phyloP scores from a whole-genome alignment of 129 eudicot genomes.

The Artemisia tridentata region DNA sequence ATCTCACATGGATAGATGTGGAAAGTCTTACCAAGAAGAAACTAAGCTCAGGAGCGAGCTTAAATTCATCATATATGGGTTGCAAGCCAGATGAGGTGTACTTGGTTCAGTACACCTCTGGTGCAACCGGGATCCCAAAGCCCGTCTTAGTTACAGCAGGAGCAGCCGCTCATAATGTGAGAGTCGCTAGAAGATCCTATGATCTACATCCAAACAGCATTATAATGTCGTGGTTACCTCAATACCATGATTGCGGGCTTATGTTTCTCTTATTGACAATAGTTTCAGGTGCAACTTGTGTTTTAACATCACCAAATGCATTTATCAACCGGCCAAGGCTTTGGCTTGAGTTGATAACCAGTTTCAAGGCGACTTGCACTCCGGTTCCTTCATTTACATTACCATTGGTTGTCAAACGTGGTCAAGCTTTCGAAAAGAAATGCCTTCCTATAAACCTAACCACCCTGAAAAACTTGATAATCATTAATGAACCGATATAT shows the following conservation, averaged over 20 bases:
- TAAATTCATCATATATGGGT: slow-evolving; percentile 43
- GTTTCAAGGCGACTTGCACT: slow-evolving; percentile 69
- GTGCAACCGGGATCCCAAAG: slow-evolving; percentile 74
- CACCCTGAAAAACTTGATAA: slow-evolving; percentile 62
- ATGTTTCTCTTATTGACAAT: slow-evolving; percentile 69
- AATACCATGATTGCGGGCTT: slow-evolving; percentile 88
- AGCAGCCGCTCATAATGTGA: slow-evolving; percentile 81
- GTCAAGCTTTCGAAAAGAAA: slow-evolving; percentile 37
- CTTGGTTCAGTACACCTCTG: slow-evolving; percentile 82
- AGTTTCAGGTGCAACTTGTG: slow-evolving; percentile 72
- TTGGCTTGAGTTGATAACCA: slow-evolving; percentile 79
- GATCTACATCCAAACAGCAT: slow-evolving; percentile 68
- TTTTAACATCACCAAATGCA: slow-evolving; percentile 61
- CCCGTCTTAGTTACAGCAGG: slow-evolving; percentile 80
- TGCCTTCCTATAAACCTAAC: slow-evolving; percentile 35
- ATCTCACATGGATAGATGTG: slow-evolving; percentile 46
- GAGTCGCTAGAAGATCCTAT: slow-evolving; percentile 62
- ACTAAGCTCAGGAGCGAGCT: not conserved
- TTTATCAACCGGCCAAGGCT: slow-evolving; percentile 68
- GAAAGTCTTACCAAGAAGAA: slow-evolving; percentile 33
- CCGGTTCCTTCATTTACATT: slow-evolving; percentile 77
- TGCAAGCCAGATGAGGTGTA: slow-evolving; percentile 53
- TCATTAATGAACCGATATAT: slow-evolving; percentile 80
- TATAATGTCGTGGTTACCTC: slow-evolving; percentile 77
- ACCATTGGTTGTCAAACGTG: slow-evolving; percentile 70